Percentiles rank a stretch among this genome's conserved stretches.
Evolutionary conservation across 352 stramenopile genomes (phyloP).

Genomic region (Saprolegnia diclina): DNA sequence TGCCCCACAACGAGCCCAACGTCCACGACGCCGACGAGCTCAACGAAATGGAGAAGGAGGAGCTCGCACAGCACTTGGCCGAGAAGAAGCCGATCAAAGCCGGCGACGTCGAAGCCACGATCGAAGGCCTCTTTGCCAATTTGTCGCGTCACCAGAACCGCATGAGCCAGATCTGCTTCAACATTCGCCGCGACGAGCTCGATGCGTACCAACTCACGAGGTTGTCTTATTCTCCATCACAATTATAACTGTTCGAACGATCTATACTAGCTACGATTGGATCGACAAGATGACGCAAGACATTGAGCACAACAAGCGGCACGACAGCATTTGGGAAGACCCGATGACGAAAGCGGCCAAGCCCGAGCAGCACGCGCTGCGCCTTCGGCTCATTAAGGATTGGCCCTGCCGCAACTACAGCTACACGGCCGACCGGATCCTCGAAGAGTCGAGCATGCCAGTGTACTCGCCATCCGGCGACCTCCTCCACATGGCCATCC

Average conservation of each 20-base stretch:
- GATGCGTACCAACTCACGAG: conserved; percentile 44
- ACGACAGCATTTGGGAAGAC: conserved; percentile 37
- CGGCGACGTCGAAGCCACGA: conserved; percentile 35
- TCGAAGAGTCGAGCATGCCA: conserved; percentile 58
- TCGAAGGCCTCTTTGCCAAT: conserved; percentile 37
- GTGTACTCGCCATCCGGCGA: conserved; percentile 50
- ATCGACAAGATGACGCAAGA: conserved; percentile 43
- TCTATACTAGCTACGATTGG: conserved; percentile 54
- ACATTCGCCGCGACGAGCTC: conserved; percentile 36
- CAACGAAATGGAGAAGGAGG: conserved; percentile 34
- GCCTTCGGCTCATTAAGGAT: conserved; percentile 42
- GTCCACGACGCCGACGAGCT: conserved; percentile 29
- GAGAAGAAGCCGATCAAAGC: conserved; percentile 39
- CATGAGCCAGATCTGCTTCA: conserved; percentile 47
- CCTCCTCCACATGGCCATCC: conserved; percentile 52
- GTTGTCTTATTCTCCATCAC: too few relatives aligned
- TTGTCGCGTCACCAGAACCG: conserved; percentile 45
- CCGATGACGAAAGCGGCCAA: conserved; percentile 1
- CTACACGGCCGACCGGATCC: conserved; percentile 44
- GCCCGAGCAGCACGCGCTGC: conserved; percentile 12
- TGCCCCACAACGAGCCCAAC: not conserved
- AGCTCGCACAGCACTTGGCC: conserved; percentile 34
- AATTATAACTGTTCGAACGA: too few relatives aligned
- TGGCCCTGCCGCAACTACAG: conserved; percentile 55
- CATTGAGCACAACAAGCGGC: conserved; percentile 34